These are phyloP conservation scores for Aureobasidium lini DNA, from an alignment of 2,329 filamentous ascomycete species.

Conservation along the genomic window DNA sequence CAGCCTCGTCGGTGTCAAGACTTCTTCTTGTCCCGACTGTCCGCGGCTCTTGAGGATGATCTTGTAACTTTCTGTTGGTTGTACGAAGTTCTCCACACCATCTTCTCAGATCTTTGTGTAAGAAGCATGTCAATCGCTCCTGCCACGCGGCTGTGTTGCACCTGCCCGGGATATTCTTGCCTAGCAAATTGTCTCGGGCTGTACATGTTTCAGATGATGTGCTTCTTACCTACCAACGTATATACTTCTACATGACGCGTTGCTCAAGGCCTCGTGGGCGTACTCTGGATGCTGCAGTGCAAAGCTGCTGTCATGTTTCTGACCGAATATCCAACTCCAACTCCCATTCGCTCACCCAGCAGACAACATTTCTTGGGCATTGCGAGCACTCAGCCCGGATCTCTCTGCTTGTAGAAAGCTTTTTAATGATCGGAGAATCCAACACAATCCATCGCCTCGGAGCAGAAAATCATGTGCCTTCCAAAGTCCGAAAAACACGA, in stretches of 20 bases:
- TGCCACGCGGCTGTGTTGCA: conserved; percentile 7
- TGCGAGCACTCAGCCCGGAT: background rate
- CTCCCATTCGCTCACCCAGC: background rate
- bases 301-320: background rate
- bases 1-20: background rate
- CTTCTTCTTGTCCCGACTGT: background rate
- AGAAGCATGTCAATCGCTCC: conserved; percentile 1
- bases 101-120: conserved; percentile 1
- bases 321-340: background rate
- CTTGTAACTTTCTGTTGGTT: background rate
- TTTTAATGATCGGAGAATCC: background rate
- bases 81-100: background rate
- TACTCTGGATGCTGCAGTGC: background rate
- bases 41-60: background rate
- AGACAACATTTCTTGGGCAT: background rate
- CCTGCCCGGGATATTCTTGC: background rate
- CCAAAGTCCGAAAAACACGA: background rate
- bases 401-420: background rate
- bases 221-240: background rate
- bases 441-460: background rate
- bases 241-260: background rate
- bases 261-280: background rate
- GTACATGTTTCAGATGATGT: background rate
- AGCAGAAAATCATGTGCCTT: background rate
- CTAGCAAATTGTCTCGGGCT: background rate